Evolutionary conservation across 2,329 filamentous ascomycete species (phyloP).

Genomic region (Colletotrichum abscissum): DNA sequence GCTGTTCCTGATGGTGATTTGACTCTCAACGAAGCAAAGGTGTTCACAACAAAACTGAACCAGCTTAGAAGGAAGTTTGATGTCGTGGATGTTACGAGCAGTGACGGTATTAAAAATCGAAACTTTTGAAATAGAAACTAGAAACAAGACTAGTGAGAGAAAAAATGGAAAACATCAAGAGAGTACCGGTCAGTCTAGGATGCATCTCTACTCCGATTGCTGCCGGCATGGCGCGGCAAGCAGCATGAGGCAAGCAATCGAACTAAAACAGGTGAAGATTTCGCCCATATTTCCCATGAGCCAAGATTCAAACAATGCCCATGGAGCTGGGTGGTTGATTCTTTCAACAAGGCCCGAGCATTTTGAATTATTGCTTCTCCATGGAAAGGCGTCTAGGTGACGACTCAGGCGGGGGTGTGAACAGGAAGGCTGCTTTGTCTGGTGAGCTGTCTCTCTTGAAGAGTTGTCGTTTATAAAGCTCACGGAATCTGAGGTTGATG

Average conservation of each 20-base stretch:
- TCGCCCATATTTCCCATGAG: too few species aligned
- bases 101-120: background rate
- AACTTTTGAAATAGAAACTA: background rate
- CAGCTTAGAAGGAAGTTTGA: background rate
- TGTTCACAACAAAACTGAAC: background rate
- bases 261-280: background rate
- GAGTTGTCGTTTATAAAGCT: background rate
- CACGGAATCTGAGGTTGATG: background rate
- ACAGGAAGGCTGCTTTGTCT: too few species aligned
- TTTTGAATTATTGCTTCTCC: too few species aligned
- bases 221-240: background rate
- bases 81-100: background rate
- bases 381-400: too few species aligned
- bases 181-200: background rate
- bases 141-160: background rate
- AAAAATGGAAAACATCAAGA: background rate
- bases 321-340: too few species aligned
- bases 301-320: too few species aligned
- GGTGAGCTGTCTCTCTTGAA: too few species aligned
- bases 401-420: too few species aligned
- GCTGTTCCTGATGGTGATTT: background rate
- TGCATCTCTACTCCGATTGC: background rate
- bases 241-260: background rate
- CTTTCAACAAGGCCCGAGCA: too few species aligned
- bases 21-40: too few species aligned